Conservation (phyloP, 2,329 filamentous ascomycete species). For the Rhytidhysteron rufulum region DNA sequence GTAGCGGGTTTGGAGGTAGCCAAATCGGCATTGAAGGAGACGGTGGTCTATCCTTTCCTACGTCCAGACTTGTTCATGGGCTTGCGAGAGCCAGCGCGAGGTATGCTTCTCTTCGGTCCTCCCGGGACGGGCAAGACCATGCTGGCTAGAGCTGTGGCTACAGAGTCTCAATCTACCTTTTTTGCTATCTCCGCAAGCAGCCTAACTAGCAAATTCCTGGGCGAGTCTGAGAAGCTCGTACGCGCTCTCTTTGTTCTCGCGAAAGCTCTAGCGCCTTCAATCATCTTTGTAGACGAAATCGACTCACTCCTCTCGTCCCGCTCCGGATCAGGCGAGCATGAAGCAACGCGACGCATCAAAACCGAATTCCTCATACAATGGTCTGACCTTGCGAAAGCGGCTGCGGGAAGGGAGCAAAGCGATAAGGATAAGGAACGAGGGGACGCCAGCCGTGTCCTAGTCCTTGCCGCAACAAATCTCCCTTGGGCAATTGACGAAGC, state of each 20-base stretch:
- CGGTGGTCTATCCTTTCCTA: constrained; percentile 94
- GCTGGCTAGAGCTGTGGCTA: constrained; percentile 90
- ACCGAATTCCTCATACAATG: constrained; percentile 98
- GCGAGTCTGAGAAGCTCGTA: constrained; percentile 94
- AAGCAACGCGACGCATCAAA: constrained; percentile 90
- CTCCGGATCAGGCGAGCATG: constrained; percentile 80
- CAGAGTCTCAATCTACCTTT: constrained; percentile 90
- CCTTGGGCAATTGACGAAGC: constrained; percentile 99
- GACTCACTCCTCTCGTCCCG: constrained; percentile 86
- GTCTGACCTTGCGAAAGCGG: constrained; percentile 89
- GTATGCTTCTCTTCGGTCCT: constrained; percentile 94
- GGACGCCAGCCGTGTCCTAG: constrained; percentile 83
- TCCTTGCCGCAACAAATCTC: constrained; percentile 90
- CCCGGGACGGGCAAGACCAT: constrained; percentile 99
- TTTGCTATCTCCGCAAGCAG: constrained; percentile 96
- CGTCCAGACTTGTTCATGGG: constrained; percentile 95
- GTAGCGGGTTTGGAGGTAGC: constrained; percentile 87
- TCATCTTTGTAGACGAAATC: constrained; percentile 98
- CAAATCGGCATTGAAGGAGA: constrained; percentile 89
- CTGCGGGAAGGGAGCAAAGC: constrained; percentile 72
- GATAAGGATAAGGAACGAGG: constrained; percentile 67
- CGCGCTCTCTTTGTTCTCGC: constrained; percentile 87
- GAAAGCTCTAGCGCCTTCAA: constrained; percentile 82
- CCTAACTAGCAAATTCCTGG: constrained; percentile 91
- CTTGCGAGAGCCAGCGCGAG: constrained; percentile 84